Evolutionary conservation across 805 yeast genomes (phyloP).

Genomic region (Helenozyma rhizophorensis): DNA sequence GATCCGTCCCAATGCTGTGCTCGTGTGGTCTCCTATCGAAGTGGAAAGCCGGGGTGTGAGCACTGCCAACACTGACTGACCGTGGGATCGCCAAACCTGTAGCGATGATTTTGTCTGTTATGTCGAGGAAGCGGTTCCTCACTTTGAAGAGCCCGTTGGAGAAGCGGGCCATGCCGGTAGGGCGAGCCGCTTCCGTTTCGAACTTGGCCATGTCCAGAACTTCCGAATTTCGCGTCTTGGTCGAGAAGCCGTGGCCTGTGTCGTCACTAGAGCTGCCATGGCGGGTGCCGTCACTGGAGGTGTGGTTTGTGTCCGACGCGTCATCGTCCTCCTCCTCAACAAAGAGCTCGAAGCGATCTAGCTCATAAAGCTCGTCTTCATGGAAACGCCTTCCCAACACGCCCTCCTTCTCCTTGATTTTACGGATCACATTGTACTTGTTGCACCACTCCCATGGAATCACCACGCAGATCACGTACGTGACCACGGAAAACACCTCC

Average conservation of each 20-base stretch:
- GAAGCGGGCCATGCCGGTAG: not conserved
- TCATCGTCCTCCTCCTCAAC: conserved; percentile 30
- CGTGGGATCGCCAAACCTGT: conserved; percentile 57
- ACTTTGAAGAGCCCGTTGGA: conserved; percentile 1
- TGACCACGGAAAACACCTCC: conserved; percentile 67
- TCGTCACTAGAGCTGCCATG: too few relatives aligned
- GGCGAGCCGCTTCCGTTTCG: too few relatives aligned
- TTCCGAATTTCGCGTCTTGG: too few relatives aligned
- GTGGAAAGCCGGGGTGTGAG: conserved; percentile 1
- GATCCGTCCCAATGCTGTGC: not conserved
- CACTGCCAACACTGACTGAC: conserved; percentile 34
- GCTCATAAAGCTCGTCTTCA: conserved; percentile 56
- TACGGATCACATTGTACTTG: conserved; percentile 53
- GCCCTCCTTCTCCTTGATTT: conserved; percentile 61
- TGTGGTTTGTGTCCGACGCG: conserved; percentile 2
- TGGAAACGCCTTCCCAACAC: conserved; percentile 70
- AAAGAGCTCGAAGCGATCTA: conserved; percentile 37
- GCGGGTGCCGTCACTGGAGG: too few relatives aligned
- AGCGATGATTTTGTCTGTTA: conserved; percentile 52
- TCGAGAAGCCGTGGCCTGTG: too few relatives aligned
- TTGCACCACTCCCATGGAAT: conserved; percentile 87
- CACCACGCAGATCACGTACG: conserved; percentile 67
- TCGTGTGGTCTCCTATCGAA: not conserved
- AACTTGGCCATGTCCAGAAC: too few relatives aligned
- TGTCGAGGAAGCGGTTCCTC: conserved; percentile 35